Conservation (phyloP, 441 rosid genomes). For the Geranium incanum region DNA sequence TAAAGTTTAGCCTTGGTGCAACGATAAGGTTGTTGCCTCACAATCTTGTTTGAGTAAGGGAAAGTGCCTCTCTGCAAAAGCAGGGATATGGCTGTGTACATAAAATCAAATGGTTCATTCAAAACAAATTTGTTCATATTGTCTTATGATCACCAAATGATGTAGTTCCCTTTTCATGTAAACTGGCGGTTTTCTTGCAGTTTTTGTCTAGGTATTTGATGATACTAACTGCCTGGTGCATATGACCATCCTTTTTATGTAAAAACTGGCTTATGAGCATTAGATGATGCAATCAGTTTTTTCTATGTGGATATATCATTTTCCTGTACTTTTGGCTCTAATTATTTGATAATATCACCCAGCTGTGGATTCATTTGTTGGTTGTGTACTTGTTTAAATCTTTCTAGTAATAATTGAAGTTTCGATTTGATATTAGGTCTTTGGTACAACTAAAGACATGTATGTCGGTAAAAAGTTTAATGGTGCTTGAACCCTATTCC, state of each 20-base stretch:
- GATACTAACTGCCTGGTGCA: neutral
- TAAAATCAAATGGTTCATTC: neutral
- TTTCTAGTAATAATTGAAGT: neutral
- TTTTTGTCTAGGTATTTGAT: neutral
- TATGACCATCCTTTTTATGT: neutral
- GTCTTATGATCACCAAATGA: neutral
- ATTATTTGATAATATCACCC: neutral
- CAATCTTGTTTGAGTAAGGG: neutral
- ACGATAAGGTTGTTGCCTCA: neutral
- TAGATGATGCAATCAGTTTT: neutral
- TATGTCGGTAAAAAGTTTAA: neutral
- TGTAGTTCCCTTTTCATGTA: neutral
- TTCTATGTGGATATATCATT: neutral
- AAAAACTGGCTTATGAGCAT: neutral
- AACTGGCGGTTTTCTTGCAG: neutral
- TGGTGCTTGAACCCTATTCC: constrained; percentile 4
- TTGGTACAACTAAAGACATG: neutral
- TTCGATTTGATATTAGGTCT: neutral
- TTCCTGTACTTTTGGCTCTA: neutral
- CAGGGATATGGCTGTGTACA: neutral
- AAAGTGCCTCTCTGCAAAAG: neutral
- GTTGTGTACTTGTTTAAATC: neutral
- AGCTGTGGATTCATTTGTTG: neutral
- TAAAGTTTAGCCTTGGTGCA: neutral
- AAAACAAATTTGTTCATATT: neutral